Evolutionary conservation across 805 yeast genomes (phyloP), one percentile per base, ranked within the genome.

Genomic region (Yarrowia deformans): DNA sequence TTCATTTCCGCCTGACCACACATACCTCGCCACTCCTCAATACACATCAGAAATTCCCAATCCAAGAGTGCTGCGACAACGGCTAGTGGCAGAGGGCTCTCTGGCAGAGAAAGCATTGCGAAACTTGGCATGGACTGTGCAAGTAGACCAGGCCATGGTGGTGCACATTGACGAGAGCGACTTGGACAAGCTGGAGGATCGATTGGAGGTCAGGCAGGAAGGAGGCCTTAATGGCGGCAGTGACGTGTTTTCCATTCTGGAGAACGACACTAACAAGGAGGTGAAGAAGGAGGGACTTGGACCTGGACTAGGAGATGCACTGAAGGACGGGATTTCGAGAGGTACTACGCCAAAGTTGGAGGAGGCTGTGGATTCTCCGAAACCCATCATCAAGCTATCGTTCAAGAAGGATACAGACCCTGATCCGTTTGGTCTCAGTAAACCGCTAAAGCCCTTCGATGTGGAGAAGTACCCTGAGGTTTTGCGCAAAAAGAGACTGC

Each of bases 1-100:
- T 0, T 87, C 87, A 13, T 82, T 94, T 37, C 99, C 99, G 0
- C 97, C 98, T 0, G 97, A 92, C 74, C 96, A 93, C 78, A 94
- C 98, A 0, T 94, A 90, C 76, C 87, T 86, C 77, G 85, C 88
- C 69, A 90, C 97, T 0, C 90, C 97, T 0, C 83, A 84, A 71
- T 93, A 81, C 76, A 83, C 88, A 69, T 81, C 85, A 32, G 82
- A 88, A 23, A 79, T 88, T 16, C 84, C 88, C 1, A 94, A 91
- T 74, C 91, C 93, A 70, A 86, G 89, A 72, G 81, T 84, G 69
- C 83, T 94, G 68, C 83, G 94, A 71, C 85, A 90, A 69, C 85
- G 85, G 73, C 81, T 93, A 66, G 93, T 91, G 1, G 88, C 87
- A 64, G 98, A 94, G 76, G 90, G 97, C 39, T 82, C 90, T 69